Evolutionary conservation across 1,284 basidiomycete species (phyloP).

Genomic region (Spongiforma sp.): DNA sequence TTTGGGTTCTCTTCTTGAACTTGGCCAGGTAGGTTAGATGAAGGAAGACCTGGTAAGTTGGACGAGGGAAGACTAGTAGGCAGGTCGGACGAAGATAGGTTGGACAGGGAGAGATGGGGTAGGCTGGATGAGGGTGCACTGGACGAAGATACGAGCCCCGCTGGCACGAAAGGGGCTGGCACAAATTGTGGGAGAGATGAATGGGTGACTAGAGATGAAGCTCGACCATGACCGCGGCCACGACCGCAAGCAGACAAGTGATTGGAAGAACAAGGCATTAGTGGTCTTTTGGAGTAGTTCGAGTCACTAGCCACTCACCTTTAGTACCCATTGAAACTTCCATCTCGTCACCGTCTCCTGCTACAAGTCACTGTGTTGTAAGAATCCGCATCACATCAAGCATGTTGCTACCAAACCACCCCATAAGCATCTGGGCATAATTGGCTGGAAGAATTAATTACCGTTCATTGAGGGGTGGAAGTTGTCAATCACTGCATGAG

Average conservation of each 20-base stretch:
- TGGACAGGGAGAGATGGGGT: too few species aligned
- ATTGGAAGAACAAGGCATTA: not conserved
- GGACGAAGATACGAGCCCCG: too few species aligned
- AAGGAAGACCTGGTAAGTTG: too few species aligned
- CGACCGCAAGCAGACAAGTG: not conserved
- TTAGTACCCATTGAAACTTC: not conserved
- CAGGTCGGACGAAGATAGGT: too few species aligned
- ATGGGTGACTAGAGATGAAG: not conserved
- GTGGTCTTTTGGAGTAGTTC: too few species aligned
- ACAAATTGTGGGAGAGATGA: not conserved
- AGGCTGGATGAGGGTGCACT: too few species aligned
- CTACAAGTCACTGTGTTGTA: not conserved
- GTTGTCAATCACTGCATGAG: not conserved
- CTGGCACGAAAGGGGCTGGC: not conserved
- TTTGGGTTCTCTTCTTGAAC: too few species aligned
- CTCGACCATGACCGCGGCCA: not conserved
- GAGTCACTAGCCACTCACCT: not conserved
- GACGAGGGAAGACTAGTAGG: too few species aligned
- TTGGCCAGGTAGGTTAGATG: too few species aligned
- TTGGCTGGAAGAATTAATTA: too few species aligned
- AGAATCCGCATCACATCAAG: too few species aligned
- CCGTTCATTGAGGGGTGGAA: not conserved
- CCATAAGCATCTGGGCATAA: not conserved
- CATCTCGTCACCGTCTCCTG: not conserved
- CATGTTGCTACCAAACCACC: too few species aligned